phyloP scores from a whole-genome alignment of 257 asterid species.

The Lithospermum erythrorhizon region DNA sequence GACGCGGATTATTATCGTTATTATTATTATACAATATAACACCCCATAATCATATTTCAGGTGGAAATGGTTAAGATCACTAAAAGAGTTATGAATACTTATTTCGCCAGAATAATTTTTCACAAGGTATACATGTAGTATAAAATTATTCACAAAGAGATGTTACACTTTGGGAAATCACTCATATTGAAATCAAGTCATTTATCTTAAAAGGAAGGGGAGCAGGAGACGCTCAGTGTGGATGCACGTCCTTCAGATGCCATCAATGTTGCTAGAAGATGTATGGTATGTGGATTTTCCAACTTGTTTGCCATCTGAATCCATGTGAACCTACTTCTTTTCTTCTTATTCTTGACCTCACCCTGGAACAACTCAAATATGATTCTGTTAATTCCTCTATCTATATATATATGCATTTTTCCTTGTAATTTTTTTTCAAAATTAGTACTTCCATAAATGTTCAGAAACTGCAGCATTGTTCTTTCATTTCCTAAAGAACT shows the following conservation, averaged over 20 bases:
- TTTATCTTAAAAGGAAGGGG: slow-evolving; percentile 24
- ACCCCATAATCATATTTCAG: slow-evolving; percentile 14
- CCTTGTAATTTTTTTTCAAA: no score
- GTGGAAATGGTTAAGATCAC: slow-evolving; percentile 36
- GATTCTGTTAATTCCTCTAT: no score
- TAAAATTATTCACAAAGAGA: background rate
- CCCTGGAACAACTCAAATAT: no score
- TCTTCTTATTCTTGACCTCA: no score
- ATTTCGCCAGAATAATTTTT: slow-evolving; percentile 23
- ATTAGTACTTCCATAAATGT: no score
- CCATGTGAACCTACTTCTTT: no score
- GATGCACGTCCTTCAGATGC: slow-evolving; percentile 43
- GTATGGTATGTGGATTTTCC: slow-evolving; percentile 19
- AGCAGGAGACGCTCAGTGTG: slow-evolving; percentile 14
- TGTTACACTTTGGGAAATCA: background rate
- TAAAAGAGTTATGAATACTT: slow-evolving; percentile 26
- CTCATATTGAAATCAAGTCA: background rate
- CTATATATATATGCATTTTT: no score
- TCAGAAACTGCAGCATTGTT: no score
- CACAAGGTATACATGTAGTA: slow-evolving; percentile 23
- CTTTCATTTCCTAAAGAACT: no score
- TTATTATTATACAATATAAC: background rate
- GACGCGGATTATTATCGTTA: background rate
- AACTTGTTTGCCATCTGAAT: background rate
- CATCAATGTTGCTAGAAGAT: slow-evolving; percentile 32